Evolutionary conservation across 1,139 yeast species (phyloP).

Genomic region (Pneumocystis sp.): DNA sequence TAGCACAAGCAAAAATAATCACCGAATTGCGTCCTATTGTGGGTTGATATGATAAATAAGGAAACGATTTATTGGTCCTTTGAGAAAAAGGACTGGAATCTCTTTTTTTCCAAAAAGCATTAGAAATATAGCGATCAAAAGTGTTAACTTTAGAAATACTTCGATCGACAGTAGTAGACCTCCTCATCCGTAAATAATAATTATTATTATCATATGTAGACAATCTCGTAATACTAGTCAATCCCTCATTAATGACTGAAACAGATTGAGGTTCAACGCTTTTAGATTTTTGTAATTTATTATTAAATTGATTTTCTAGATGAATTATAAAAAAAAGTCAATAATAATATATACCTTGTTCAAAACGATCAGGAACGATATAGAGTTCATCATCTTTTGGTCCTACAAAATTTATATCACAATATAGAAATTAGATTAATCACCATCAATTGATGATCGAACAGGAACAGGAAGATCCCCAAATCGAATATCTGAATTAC

Average conservation of each 20-base stretch:
- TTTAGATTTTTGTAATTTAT: neutral
- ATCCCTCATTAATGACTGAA: neutral
- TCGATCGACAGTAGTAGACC: slow-evolving; percentile 4
- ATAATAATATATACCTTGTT: neutral
- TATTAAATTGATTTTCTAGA: neutral
- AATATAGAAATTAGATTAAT: neutral
- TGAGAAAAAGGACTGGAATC: slow-evolving; percentile 8
- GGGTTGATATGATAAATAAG: slow-evolving; percentile 37
- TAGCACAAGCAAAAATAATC: neutral
- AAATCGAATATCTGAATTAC: slow-evolving; percentile 25
- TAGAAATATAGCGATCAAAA: slow-evolving; percentile 16
- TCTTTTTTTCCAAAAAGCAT: slow-evolving; percentile 11
- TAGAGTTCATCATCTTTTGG: neutral
- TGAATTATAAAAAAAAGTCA: neutral
- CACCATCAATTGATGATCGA: slow-evolving; percentile 4
- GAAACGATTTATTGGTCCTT: slow-evolving; percentile 10
- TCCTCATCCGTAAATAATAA: slow-evolving; percentile 2
- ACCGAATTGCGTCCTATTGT: slow-evolving; percentile 87
- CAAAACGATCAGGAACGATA: neutral
- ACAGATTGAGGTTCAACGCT: neutral
- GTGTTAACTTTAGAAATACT: slow-evolving; percentile 15
- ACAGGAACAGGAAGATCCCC: slow-evolving; percentile 33
- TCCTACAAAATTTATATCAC: neutral
- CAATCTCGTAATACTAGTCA: neutral
- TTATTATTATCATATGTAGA: neutral